Evolutionary conservation across 2,329 filamentous ascomycete genomes (phyloP), one percentile per base, ranked within the genome.

Genomic region (Colletotrichum camelliae): DNA sequence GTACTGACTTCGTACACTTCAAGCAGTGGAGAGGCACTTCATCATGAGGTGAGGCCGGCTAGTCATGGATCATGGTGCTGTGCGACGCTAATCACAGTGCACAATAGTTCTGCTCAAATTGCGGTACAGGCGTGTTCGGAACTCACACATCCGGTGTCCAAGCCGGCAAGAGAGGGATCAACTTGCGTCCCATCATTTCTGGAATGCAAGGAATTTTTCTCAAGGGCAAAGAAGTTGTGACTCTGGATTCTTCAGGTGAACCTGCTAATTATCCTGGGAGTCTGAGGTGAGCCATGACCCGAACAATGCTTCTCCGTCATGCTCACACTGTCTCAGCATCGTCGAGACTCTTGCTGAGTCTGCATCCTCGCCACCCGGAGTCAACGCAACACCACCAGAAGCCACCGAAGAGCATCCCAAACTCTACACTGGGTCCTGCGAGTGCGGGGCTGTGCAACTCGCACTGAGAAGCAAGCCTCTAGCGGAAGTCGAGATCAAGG

Each of bases 401-500:
- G 21, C 16, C 5, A 29, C 61, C 1, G 75, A 37, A 1, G 65
- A 55, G 43, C 66, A 60, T 65, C 77, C n/a, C 57, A 76, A 43
- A 13, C 13, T 66, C 9, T 77, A 82, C 48, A 35, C 52, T 2
- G 79, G 78, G 31, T 78, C 79, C 18, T 84, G 82, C 55, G 80
- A 80, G 39, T 84, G 82, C 66, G 79, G 81, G 2, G 76, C 72
- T 2, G 77, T 83, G 4, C 69, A 69, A 37, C 72, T 78, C 16
- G 74, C 79, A 12, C 67, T 82, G 1, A 62, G 78, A 2, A 76
- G 57, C 6, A 70, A 76, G 7, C 62, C 73, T 83, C 60, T 89
- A 82, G 73, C 84, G 80, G 29, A 84, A 80, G 65, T 87, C 83
- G 77, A 88, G 84, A 72, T 88, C 81, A 78, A 85, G 82, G 72